A percentile compares a stretch with the other conserved stretches of the same genome.
phyloP scores from a whole-genome alignment of 2,329 filamentous ascomycete genomes.

The Ampelomyces quisqualis region DNA sequence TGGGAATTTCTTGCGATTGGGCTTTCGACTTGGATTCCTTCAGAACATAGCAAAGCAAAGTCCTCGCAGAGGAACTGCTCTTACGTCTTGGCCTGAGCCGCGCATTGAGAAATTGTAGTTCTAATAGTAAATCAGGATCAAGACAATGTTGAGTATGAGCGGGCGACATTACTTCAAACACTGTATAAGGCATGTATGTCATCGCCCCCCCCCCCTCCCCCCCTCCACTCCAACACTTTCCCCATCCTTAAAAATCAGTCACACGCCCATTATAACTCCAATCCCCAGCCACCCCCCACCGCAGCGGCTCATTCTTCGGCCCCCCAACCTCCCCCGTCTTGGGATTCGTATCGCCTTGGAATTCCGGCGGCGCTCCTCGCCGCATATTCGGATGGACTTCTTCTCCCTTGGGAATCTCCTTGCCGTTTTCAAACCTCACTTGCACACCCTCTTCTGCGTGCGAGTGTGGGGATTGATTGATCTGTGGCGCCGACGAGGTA shows the following conservation, averaged over 20 bases:
- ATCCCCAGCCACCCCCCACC: constrained; percentile 75
- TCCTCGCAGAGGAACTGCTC: no score
- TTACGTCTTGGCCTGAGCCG: no score
- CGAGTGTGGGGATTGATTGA: constrained; percentile 16
- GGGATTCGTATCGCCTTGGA: constrained; percentile 88
- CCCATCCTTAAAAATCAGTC: constrained; percentile 69
- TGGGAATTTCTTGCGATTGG: no score
- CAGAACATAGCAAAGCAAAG: no score
- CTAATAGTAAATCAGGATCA: no score
- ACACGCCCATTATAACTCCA: constrained; percentile 96
- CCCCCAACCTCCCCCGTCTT: constrained; percentile 94
- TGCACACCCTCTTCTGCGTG: no score
- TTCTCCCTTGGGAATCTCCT: constrained; percentile 58
- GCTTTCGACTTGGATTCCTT: no score
- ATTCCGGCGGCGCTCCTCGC: constrained; percentile 81
- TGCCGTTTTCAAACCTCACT: constrained; percentile 18
- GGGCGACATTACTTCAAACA: no score
- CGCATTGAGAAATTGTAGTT: no score
- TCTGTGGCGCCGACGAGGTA: constrained; percentile 1
- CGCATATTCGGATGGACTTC: constrained; percentile 70
- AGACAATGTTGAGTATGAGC: no score
- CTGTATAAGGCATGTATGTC: no score
- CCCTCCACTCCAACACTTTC: not conserved
- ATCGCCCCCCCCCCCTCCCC: not conserved
- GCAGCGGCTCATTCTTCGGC: constrained; percentile 92